Percentiles rank a stretch among this genome's conserved stretches.
These are phyloP conservation scores for Angomonas deanei DNA, from an alignment of 208 protist species.

Conservation along the genomic window DNA sequence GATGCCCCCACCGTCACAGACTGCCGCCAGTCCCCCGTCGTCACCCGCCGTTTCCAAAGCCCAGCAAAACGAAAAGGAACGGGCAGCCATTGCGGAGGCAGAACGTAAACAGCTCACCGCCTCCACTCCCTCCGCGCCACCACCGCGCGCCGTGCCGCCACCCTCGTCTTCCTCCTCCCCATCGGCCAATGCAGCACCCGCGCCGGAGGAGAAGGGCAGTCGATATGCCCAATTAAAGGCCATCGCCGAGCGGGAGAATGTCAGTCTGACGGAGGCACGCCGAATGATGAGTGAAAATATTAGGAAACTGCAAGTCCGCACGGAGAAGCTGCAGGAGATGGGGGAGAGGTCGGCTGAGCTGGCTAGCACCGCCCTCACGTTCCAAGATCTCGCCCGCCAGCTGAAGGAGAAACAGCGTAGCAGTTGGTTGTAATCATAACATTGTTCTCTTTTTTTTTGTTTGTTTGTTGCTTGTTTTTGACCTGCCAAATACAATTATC, in stretches of 20 bases:
- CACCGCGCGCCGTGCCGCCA: not conserved
- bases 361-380: constrained; percentile 59
- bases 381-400: constrained; percentile 59
- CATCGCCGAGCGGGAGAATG: constrained; percentile 67
- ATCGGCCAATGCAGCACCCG: not conserved
- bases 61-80: not conserved
- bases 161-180: not conserved
- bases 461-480: constrained; percentile 8
- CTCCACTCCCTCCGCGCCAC: not conserved
- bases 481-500: not conserved
- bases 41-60: not conserved
- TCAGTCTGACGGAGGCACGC: constrained; percentile 73
- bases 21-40: not conserved
- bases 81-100: constrained; percentile 4
- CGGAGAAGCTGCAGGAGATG: constrained; percentile 57
- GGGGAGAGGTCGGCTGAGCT: constrained; percentile 59
- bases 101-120: constrained; percentile 24
- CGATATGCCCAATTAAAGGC: constrained; percentile 77
- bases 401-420: constrained; percentile 75
- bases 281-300: constrained; percentile 82
- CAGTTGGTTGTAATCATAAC: constrained; percentile 48
- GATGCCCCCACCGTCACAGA: not conserved
- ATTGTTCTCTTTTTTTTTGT: constrained; percentile 8
- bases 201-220: constrained; percentile 18
- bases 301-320: constrained; percentile 57